Evolutionary conservation across 768 basidiomycete species (phyloP).

Genomic region (Lentinus tigrinus): DNA sequence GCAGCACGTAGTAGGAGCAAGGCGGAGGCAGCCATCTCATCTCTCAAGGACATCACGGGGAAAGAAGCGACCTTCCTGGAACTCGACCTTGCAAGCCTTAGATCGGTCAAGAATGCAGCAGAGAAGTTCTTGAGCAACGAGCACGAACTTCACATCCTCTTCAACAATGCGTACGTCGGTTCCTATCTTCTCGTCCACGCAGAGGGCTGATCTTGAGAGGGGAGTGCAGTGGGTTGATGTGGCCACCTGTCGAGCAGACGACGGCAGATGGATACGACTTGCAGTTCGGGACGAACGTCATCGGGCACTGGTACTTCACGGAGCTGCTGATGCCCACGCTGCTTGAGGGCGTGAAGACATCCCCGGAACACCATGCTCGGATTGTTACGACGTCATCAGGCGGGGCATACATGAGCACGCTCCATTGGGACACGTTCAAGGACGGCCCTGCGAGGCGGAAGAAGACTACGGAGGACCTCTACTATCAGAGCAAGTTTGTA

Average conservation of each 20-base stretch:
- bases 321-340: conserved; percentile 50
- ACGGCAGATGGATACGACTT: conserved; percentile 52
- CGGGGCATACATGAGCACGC: conserved; percentile 29
- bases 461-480: conserved; percentile 16
- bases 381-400: conserved; percentile 48
- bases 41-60: conserved; percentile 49
- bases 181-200: too few species aligned
- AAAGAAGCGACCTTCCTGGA: conserved; percentile 41
- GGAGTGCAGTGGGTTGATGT: conserved; percentile 51
- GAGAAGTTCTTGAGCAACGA: conserved; percentile 44
- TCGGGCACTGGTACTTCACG: conserved; percentile 37
- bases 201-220: too few species aligned
- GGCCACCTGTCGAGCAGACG: conserved; percentile 35
- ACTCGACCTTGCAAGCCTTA: conserved; percentile 43
- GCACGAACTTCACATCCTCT: conserved; percentile 44
- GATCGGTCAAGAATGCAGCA: conserved; percentile 37
- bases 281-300: conserved; percentile 55
- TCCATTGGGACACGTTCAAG: conserved; percentile 41
- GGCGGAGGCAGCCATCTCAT: conserved; percentile 47
- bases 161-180: conserved; percentile 50
- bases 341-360: conserved; percentile 36
- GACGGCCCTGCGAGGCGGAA: conserved; percentile 27
- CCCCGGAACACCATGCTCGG: conserved; percentile 43
- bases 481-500: conserved; percentile 47
- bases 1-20: conserved; percentile 48